Evolutionary conservation across 176 grass and related monocot genomes (phyloP), one percentile per base, ranked within the genome.

Genomic region (Melocanna baccifera): DNA sequence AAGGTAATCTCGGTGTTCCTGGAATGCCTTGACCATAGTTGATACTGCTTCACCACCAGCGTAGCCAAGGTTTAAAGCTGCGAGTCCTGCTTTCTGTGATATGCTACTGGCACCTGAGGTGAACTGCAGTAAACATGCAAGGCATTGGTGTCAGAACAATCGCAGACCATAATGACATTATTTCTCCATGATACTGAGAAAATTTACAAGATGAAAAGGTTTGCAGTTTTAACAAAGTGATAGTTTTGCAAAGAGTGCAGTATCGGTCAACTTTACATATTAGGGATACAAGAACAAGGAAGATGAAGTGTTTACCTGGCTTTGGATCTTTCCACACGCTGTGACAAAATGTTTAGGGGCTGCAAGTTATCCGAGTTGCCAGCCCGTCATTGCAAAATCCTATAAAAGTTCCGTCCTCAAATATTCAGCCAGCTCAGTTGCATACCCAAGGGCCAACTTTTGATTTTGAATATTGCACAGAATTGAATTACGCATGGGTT

Each of bases 41-140:
- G 87, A 87, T 71, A 97, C 89, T 18, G 90, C 85, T 88, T 92
- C 94, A 72, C 94, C 94, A 55, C 94, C 94, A 4, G 89, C 94
- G 73, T 90, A 97, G 18, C 94, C 94, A 51, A 97, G 85, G 84
- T 86, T 90, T 59, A 97, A 89, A 86, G 90, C 94, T 79, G 94
- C 86, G 61, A 94, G 82, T 18, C 94, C 91, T 69, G 94, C 90
- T 86, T 97, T 94, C 87, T 97, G 94, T 71, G 94, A 97, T 81
- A 94, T 97, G 81, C 94, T 97, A 88, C 94, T 92, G 65, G 92
- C 88, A 20, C 92, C 92, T 19, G 94, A 97, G 36, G 94, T 97
- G 69, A 74, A 91, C 94, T 94, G 79, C 25, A 78, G 74, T 63
- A 78, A 14, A 88, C 19, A 63, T 12, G 51, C 45, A 57, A 66